Evolutionary conservation across 768 basidiomycete genomes (phyloP).

Genomic region (Lepiota subincarnata): DNA sequence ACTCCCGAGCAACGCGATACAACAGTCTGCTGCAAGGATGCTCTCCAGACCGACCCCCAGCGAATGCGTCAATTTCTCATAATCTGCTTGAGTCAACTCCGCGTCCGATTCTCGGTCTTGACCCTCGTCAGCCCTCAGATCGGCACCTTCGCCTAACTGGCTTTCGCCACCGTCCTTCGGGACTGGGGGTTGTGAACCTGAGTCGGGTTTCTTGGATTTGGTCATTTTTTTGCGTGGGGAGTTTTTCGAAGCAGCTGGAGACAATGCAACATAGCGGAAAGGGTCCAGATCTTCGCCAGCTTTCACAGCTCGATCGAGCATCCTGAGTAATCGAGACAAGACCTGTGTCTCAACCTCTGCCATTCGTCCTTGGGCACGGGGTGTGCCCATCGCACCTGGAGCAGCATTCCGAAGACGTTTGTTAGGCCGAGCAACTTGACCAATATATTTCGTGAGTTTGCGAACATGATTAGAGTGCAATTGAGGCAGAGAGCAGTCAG

Average conservation of each 20-base stretch:
- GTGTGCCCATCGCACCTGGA: slow-evolving; percentile 38
- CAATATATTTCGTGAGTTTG: slow-evolving; percentile 68
- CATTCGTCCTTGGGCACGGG: slow-evolving; percentile 51
- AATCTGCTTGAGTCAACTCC: slow-evolving; percentile 22
- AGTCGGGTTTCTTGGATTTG: slow-evolving; percentile 37
- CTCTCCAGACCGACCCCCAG: slow-evolving; percentile 69
- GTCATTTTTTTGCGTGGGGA: slow-evolving; percentile 49
- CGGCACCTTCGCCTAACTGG: slow-evolving; percentile 19
- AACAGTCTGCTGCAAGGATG: slow-evolving; percentile 80
- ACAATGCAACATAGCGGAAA: slow-evolving; percentile 39
- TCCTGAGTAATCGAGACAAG: slow-evolving; percentile 65
- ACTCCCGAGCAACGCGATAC: slow-evolving; percentile 69
- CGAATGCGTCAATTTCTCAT: slow-evolving; percentile 43
- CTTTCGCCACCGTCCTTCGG: slow-evolving; percentile 32
- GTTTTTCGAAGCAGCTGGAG: slow-evolving; percentile 21
- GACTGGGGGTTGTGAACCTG: slow-evolving; percentile 41
- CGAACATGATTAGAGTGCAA: slow-evolving; percentile 54
- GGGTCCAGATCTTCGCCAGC: slow-evolving; percentile 74
- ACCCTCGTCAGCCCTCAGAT: slow-evolving; percentile 20
- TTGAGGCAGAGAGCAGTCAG: slow-evolving; percentile 55
- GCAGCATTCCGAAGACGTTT: slow-evolving; percentile 57
- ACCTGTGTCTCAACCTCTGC: slow-evolving; percentile 61
- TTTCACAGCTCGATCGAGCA: slow-evolving; percentile 75
- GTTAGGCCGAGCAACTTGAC: slow-evolving; percentile 60
- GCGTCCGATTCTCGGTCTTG: slow-evolving; percentile 15